Percentiles rank a stretch among this genome's conserved stretches.
phyloP scores from a whole-genome alignment of 306 rosid genomes.

The Vigna nakashimae region DNA sequence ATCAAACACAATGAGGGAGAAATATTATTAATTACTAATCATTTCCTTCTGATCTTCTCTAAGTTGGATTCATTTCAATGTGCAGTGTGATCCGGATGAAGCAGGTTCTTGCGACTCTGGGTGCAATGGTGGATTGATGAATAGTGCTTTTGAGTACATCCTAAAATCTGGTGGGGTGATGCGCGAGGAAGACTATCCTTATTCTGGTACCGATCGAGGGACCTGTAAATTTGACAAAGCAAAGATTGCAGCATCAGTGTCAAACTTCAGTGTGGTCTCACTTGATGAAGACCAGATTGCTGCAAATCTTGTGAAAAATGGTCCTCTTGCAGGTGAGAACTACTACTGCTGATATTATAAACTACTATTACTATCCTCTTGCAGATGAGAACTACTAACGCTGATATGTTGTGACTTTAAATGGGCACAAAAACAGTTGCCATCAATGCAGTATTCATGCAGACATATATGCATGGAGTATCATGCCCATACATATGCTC shows the following conservation, averaged over 20 bases:
- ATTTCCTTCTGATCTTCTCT: not conserved
- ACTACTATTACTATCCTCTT: constrained; percentile 55
- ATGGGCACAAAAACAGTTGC: constrained; percentile 69
- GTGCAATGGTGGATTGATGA: constrained; percentile 98
- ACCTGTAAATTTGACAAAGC: constrained; percentile 81
- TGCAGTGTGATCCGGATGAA: constrained; percentile 96
- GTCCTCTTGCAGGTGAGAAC: constrained; percentile 88
- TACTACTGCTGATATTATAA: not conserved
- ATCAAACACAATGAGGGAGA: not conserved
- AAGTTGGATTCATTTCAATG: not conserved
- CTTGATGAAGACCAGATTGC: constrained; percentile 90
- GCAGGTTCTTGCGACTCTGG: constrained; percentile 84
- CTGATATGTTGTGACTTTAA: constrained; percentile 11
- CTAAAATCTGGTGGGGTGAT: constrained; percentile 89
- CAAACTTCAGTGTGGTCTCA: constrained; percentile 89
- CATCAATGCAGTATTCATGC: constrained; percentile 95
- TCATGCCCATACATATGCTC: constrained; percentile 96
- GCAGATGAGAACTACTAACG: constrained; percentile 57
- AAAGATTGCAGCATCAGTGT: constrained; percentile 85
- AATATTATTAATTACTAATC: not conserved
- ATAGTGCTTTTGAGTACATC: constrained; percentile 93
- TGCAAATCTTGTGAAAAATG: constrained; percentile 90
- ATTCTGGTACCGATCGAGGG: constrained; percentile 71
- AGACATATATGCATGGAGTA: constrained; percentile 87
- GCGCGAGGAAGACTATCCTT: constrained; percentile 93